Percentiles rank a stretch among this genome's conserved stretches.
These are phyloP conservation scores for Cicer chorassanicum DNA, from an alignment of 306 rosid genomes.

Conservation along the genomic window DNA sequence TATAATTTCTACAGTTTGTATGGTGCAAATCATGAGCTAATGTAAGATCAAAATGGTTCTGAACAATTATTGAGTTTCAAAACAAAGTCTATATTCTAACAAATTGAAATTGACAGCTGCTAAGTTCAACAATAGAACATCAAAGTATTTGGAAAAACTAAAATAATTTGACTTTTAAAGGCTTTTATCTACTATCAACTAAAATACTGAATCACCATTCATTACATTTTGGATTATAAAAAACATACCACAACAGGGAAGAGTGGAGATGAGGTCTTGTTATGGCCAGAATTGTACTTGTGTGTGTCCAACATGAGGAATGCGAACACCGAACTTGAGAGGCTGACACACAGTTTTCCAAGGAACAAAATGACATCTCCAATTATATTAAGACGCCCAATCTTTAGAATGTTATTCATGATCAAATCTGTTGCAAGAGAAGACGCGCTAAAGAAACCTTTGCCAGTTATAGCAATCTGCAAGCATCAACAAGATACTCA, in stretches of 20 bases:
- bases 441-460: constrained; percentile 84
- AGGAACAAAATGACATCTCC: constrained; percentile 95
- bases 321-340: constrained; percentile 86
- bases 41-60: constrained; percentile 5
- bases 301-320: constrained; percentile 94
- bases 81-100: neutral
- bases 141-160: neutral
- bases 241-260: constrained; percentile 90
- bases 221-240: neutral
- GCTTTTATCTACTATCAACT: neutral
- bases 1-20: neutral
- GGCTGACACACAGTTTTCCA: constrained; percentile 91
- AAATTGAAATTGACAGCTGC: neutral
- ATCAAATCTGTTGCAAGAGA: constrained; percentile 84
- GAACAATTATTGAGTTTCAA: constrained; percentile 1
- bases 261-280: constrained; percentile 95
- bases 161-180: neutral
- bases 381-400: constrained; percentile 90
- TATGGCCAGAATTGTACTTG: constrained; percentile 73
- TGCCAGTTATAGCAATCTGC: constrained; percentile 94
- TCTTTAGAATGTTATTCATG: constrained; percentile 83
- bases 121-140: neutral
- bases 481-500: constrained; percentile 34
- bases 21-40: neutral
- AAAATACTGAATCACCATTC: constrained; percentile 23